These are phyloP conservation scores for Tylopilus intermedius DNA, from an alignment of 768 basidiomycete genomes.

Conservation along the genomic window DNA sequence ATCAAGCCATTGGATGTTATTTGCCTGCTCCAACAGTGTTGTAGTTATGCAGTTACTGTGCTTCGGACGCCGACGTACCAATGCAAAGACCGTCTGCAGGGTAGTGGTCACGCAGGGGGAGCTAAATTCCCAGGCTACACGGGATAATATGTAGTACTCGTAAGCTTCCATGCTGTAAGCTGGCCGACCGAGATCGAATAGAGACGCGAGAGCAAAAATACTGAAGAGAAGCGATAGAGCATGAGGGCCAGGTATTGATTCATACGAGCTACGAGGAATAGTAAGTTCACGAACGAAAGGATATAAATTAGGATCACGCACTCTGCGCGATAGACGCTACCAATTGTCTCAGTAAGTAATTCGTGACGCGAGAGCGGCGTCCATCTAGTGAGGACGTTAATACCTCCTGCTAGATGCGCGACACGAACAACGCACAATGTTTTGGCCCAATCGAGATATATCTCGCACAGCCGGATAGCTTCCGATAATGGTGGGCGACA, in stretches of 20 bases:
- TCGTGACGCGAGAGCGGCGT: conserved; percentile 48
- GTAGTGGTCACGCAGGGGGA: conserved; percentile 47
- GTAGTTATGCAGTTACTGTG: conserved; percentile 1
- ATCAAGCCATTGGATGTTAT: conserved; percentile 48
- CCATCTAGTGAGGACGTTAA: conserved; percentile 37
- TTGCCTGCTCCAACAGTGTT: conserved; percentile 28
- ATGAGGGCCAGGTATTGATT: conserved; percentile 41
- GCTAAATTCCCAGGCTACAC: conserved; percentile 46
- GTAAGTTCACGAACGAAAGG: neutral
- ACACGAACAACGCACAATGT: conserved; percentile 42
- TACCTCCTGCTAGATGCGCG: neutral
- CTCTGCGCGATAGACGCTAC: conserved; percentile 50
- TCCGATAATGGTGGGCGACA: conserved; percentile 54
- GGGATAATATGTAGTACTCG: conserved; percentile 59
- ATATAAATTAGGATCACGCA: conserved; percentile 23
- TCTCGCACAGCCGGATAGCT: conserved; percentile 55
- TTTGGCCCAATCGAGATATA: conserved; percentile 60
- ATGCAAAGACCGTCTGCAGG: conserved; percentile 47
- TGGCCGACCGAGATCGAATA: conserved; percentile 51
- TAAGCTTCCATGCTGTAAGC: conserved; percentile 51
- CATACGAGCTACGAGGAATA: conserved; percentile 32
- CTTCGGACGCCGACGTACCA: conserved; percentile 38
- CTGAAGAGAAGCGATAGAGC: conserved; percentile 58
- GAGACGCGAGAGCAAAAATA: conserved; percentile 58
- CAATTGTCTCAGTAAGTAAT: conserved; percentile 53